A percentile compares a stretch with the other conserved stretches of the same genome.
Evolutionary conservation across 2,329 filamentous ascomycete species (phyloP).

Genomic region (Ophiocordyceps sinensis): DNA sequence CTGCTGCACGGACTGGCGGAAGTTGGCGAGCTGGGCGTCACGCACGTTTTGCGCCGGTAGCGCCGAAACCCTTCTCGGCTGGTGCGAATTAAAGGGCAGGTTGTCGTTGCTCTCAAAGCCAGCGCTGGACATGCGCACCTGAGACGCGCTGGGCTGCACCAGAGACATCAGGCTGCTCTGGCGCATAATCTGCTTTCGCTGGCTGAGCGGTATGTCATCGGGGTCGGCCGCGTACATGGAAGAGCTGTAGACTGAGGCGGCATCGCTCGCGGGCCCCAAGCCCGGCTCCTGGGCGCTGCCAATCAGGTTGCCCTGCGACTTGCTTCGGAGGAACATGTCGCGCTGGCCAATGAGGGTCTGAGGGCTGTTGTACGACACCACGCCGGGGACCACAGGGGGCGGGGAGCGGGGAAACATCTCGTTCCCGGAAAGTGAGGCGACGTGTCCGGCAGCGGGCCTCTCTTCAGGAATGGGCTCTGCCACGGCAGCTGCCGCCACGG

Average conservation of each 20-base stretch:
- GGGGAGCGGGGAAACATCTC: conserved; percentile 11
- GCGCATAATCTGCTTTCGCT: conserved; percentile 48
- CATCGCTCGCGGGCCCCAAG: conserved; percentile 22
- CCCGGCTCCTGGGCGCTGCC: conserved; percentile 12
- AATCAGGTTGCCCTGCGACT: conserved; percentile 28
- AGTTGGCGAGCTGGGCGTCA: conserved; percentile 48
- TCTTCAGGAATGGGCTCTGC: conserved; percentile 5
- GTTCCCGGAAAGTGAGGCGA: conserved; percentile 6
- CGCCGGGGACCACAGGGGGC: conserved; percentile 22
- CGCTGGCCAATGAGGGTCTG: conserved; percentile 42
- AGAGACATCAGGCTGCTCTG: conserved; percentile 28
- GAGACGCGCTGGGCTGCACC: conserved; percentile 1
- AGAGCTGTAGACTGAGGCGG: conserved; percentile 24
- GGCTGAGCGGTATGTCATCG: conserved; percentile 59
- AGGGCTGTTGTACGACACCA: conserved; percentile 35
- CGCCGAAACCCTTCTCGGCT: conserved; percentile 32
- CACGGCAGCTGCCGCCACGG: conserved; percentile 11
- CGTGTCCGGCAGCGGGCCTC: background rate
- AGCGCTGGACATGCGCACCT: conserved; percentile 1
- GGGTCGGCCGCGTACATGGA: conserved; percentile 25
- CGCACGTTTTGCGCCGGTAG: conserved; percentile 29
- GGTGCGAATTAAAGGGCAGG: conserved; percentile 36
- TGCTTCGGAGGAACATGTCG: conserved; percentile 38
- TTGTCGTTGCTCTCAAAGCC: conserved; percentile 16
- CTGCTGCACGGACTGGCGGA: conserved; percentile 50